Base-by-base conservation (phyloP, 371 early-diverging fungal genomes). In the Gilbertella persicaria region DNA sequence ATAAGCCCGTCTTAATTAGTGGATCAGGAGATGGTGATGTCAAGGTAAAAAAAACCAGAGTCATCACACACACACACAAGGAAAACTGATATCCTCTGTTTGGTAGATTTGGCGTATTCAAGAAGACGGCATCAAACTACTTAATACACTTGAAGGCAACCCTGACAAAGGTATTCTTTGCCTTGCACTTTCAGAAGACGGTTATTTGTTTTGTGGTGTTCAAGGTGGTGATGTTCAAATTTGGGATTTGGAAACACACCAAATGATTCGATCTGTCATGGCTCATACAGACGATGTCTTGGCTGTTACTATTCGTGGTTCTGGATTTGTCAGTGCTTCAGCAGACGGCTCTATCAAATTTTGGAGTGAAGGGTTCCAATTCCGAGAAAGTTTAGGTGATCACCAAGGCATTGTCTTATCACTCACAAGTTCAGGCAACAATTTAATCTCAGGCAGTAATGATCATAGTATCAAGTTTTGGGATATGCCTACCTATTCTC, bases 1-100 rank as follows among this genome's bases (percentile, higher is more conserved):
- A 78, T 28, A 90, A 91, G 45, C 88, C 90, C 37, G 64, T 86
- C 46, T 64, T 97, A 7, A 94, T 86, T 5, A 86, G 93, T 8
- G 98, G 96, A 25, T 76, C 90, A 4, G 86, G 86, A 30, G 88
- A 90, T 63, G 98, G 96, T 6, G 78, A 83, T 40, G 88, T 97
- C 58, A 88, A 89, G 55, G 86, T 91, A 75, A 53, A 1, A 14
- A 8, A 9, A 14, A 19, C 8, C 3, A 7, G 50, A 29, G 35
- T 6, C 14, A 17, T 37, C 6, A 3, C 13, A 21, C 4, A n/a
- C 8, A n/a, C 3, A 28, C 23, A 12, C 4, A 17, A 2, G 14
- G 29, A 33, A 33, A 33, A 33, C 13, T 37, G 29, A 51, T 21
- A 16, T n/a, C n/a, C n/a, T n/a, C 7, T 17, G 25, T 28, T 38